A percentile compares a stretch with the other conserved stretches of the same genome.
Conservation (phyloP, 2,329 filamentous ascomycete species). For the Penicillium corylophilum region DNA sequence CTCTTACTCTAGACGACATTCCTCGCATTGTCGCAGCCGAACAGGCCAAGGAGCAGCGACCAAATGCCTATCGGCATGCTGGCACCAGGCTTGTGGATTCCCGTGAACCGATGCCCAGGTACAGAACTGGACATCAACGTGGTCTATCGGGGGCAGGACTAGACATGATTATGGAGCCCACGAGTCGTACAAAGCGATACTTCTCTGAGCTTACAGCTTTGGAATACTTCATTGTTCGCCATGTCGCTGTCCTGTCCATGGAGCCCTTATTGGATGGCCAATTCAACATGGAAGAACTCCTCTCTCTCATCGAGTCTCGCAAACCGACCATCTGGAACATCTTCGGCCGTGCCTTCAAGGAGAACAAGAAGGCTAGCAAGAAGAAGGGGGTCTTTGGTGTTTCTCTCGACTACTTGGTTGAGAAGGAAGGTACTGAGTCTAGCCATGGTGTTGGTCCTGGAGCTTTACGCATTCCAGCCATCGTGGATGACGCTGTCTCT, state of each 20-base stretch:
- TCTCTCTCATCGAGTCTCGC: constrained; percentile 87
- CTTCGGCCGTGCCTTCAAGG: constrained; percentile 92
- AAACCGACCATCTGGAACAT: constrained; percentile 98
- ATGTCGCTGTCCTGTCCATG: constrained; percentile 92
- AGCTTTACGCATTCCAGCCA: constrained; percentile 82
- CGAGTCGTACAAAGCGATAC: constrained; percentile 69
- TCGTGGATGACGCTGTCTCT: constrained; percentile 90
- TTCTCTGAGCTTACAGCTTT: constrained; percentile 94
- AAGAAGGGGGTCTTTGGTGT: constrained; percentile 96
- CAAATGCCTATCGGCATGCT: constrained; percentile 73
- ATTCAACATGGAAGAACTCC: constrained; percentile 89
- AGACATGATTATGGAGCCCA: constrained; percentile 52
- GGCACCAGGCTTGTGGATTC: constrained; percentile 66
- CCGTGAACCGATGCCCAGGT: constrained; percentile 61
- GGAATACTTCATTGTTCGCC: constrained; percentile 96
- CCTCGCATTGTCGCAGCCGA: constrained; percentile 93
- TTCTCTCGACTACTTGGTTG: constrained; percentile 80
- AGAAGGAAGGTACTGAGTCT: constrained; percentile 94
- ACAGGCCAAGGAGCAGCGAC: constrained; percentile 85
- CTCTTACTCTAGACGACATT: constrained; percentile 92
- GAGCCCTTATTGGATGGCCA: constrained; percentile 85
- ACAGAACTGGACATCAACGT: constrained; percentile 68
- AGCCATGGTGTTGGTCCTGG: constrained; percentile 94
- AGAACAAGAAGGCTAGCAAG: constrained; percentile 67
- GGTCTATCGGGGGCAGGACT: constrained; percentile 59